A percentile compares a stretch with the other conserved stretches of the same genome.
Evolutionary conservation across 352 stramenopile genomes (phyloP).

Genomic region (Pythium biforme): DNA sequence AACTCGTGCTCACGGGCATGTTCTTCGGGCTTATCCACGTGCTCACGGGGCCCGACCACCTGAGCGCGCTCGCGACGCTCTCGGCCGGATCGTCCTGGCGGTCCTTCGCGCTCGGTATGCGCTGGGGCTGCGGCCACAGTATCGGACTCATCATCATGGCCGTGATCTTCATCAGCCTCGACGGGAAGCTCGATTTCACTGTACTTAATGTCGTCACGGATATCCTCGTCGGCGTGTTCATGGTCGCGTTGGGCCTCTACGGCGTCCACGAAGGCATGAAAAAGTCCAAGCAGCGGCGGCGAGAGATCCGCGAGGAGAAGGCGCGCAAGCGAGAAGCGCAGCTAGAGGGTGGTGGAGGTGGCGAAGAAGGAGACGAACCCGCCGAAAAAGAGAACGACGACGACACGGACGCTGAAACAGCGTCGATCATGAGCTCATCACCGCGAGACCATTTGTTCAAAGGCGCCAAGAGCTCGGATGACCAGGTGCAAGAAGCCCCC

Average conservation of each 20-base stretch:
- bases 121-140: constrained; percentile 90
- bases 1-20: constrained; percentile 43
- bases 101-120: constrained; percentile 83
- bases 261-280: constrained; percentile 64
- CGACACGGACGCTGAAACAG: constrained; percentile 41
- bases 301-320: constrained; percentile 24
- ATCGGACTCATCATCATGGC: constrained; percentile 88
- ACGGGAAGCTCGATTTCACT: constrained; percentile 51
- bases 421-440: constrained; percentile 30
- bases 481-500: not conserved
- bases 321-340: constrained; percentile 2
- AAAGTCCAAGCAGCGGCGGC: constrained; percentile 31
- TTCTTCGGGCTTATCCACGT: constrained; percentile 45
- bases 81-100: constrained; percentile 72
- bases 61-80: constrained; percentile 88
- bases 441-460: constrained; percentile 23
- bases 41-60: constrained; percentile 82
- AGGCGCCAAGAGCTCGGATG: constrained; percentile 1
- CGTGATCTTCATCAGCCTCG: constrained; percentile 72
- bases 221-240: constrained; percentile 77
- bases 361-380: constrained; percentile 17
- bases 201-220: constrained; percentile 56
- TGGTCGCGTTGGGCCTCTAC: constrained; percentile 71
- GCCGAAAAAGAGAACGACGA: constrained; percentile 23
- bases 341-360: constrained; percentile 8